phyloP scores from a whole-genome alignment of 768 basidiomycete species.

The Collybia mongolica region DNA sequence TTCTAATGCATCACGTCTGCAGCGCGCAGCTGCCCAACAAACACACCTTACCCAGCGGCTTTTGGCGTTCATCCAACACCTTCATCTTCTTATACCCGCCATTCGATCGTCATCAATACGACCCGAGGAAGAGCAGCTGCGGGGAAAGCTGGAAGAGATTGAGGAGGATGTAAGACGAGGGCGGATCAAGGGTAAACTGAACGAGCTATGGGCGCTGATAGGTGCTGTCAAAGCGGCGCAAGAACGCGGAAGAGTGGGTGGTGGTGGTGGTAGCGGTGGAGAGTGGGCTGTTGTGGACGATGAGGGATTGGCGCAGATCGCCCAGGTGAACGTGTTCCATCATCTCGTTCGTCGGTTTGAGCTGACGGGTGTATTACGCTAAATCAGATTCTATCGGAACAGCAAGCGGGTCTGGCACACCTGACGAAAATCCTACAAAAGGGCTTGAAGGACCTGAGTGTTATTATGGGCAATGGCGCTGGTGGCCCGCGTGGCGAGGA shows the following conservation, averaged over 20 bases:
- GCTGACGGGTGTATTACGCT: background rate
- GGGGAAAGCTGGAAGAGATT: slow-evolving; percentile 69
- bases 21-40: slow-evolving; percentile 60
- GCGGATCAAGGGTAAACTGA: slow-evolving; percentile 68
- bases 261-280: slow-evolving; percentile 35
- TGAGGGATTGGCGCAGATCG: slow-evolving; percentile 74
- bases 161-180: slow-evolving; percentile 69
- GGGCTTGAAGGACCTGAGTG: slow-evolving; percentile 60
- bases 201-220: slow-evolving; percentile 84
- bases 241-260: slow-evolving; percentile 45
- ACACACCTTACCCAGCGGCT: slow-evolving; percentile 72
- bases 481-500: slow-evolving; percentile 14
- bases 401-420: slow-evolving; percentile 80
- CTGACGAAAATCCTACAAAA: slow-evolving; percentile 72
- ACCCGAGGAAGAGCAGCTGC: slow-evolving; percentile 77
- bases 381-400: slow-evolving; percentile 65
- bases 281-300: slow-evolving; percentile 89
- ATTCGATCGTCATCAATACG: slow-evolving; percentile 74
- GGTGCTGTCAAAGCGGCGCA: slow-evolving; percentile 67
- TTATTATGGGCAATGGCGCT: slow-evolving; percentile 54
- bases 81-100: slow-evolving; percentile 77
- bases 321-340: slow-evolving; percentile 47
- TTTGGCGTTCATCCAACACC: slow-evolving; percentile 66
- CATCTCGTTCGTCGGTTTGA: background rate
- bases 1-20: slow-evolving; percentile 65